Evolutionary conservation across 2,329 filamentous ascomycete genomes (phyloP), one percentile per base, ranked within the genome.

Genomic region (Zymoseptoria crescenta): DNA sequence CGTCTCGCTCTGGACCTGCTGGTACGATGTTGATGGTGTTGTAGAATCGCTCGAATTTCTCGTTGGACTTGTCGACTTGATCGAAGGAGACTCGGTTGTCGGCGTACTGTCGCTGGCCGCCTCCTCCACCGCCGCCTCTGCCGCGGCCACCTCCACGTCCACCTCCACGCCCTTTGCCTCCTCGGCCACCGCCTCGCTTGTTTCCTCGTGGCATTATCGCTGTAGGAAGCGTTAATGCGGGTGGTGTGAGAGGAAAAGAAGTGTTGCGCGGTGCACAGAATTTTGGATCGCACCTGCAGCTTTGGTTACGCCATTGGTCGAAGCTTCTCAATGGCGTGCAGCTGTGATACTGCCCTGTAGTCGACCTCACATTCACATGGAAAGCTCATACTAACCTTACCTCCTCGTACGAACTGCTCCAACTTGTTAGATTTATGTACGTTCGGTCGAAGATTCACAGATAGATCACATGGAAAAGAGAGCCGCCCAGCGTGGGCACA

Each of bases 31-130:
- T 81, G 29, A 92, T 80, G 62, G 82, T 79, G 72, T 95, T 87
- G 80, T 99, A 99, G 78, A 88, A 97, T 64, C 81, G 80, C 77
- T 97, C 88, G 64, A 96, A 87, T 68, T 87, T 87, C 71, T 89
- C 87, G 75, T 99, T 96, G 68, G 86, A 78, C 78, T 92, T 94
- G 67, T 80, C 76, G 57, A 96, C 80, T 48, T 87, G 81, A 19
- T 81, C 77, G 72, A 84, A 86, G 63, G 77, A 76, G 2, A 65
- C 58, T 45, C 70, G 70, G 54, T 70, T 68, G 65, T 72, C 70
- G 53, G 65, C 57, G 49, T 64, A 68, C 50, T 65, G 62, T 35
- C 67, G 59, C 20, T 62, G 59, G n/a, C 66, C 65, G 49, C 63
- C 65, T 20, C 66, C 65, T 9, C 67, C 62, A 13, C 67, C 65